Conservation (phyloP, 2,329 filamentous ascomycete genomes). For the Aspergillus luchuensis region DNA sequence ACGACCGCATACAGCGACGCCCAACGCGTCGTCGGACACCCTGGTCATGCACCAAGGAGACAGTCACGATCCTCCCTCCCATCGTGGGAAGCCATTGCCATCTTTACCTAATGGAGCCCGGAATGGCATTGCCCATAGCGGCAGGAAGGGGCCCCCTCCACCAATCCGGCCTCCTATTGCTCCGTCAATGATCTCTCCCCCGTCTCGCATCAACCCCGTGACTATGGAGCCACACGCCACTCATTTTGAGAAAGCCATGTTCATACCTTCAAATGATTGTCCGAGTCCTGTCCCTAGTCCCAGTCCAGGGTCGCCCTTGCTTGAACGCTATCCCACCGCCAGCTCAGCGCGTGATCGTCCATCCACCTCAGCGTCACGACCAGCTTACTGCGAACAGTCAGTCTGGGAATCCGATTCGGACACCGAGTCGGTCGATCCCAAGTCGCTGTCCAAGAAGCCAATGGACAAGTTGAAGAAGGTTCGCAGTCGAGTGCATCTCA, state of each 20-base stretch:
- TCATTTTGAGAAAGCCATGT: slow-evolving; percentile 44
- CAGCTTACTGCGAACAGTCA: slow-evolving; percentile 36
- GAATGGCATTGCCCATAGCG: slow-evolving; percentile 19
- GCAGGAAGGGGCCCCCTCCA: slow-evolving; percentile 28
- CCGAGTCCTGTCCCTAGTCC: slow-evolving; percentile 41
- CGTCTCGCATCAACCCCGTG: slow-evolving; percentile 40
- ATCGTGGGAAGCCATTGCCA: slow-evolving; percentile 36
- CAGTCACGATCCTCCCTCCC: slow-evolving; percentile 29
- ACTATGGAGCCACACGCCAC: slow-evolving; percentile 43
- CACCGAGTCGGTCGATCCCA: slow-evolving; percentile 36
- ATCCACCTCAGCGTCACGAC: slow-evolving; percentile 38
- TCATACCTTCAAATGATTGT: slow-evolving; percentile 42
- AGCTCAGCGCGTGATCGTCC: slow-evolving; percentile 33
- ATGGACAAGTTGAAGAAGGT: slow-evolving; percentile 45
- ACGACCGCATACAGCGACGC: slow-evolving; percentile 18
- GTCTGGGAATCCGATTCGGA: slow-evolving; percentile 47
- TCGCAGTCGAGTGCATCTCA: slow-evolving; percentile 42
- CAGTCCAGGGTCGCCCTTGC: slow-evolving; percentile 32
- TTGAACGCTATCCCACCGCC: slow-evolving; percentile 32
- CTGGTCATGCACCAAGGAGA: slow-evolving; percentile 34
- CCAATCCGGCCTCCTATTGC: slow-evolving; percentile 35
- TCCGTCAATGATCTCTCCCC: slow-evolving; percentile 43
- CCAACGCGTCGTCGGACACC: slow-evolving; percentile 32
- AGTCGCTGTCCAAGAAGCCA: slow-evolving; percentile 39
- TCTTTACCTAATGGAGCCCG: slow-evolving; percentile 33